Percentiles rank a stretch among this genome's conserved stretches.
These are phyloP conservation scores for Lecanicillium sp. DNA, from an alignment of 2,329 filamentous ascomycete species.

Conservation along the genomic window DNA sequence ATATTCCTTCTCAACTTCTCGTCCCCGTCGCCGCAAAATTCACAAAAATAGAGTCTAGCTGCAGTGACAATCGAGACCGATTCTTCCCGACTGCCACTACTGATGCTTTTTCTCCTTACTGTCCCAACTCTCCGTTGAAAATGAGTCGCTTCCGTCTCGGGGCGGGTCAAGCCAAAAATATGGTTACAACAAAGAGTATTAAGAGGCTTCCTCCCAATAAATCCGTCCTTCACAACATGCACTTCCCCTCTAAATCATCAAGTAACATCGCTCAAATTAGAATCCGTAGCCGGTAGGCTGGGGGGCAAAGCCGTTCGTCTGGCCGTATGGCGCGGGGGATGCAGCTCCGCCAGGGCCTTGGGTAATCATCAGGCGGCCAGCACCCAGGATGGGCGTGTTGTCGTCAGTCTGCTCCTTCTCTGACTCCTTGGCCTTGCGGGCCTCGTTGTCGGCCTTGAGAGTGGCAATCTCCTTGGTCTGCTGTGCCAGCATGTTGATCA, in stretches of 20 bases:
- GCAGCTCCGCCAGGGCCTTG: conserved; percentile 62
- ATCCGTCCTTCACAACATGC: no score
- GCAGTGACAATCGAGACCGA: no score
- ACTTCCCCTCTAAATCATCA: no score
- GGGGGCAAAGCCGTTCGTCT: conserved; percentile 81
- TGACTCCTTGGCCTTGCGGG: conserved; percentile 71
- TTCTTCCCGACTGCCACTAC: no score
- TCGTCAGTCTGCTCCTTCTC: conserved; percentile 79
- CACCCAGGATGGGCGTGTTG: conserved; percentile 86
- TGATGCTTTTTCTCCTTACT: no score
- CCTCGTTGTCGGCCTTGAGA: conserved; percentile 94
- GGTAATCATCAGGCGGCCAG: conserved; percentile 87
- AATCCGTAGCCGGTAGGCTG: conserved; percentile 75
- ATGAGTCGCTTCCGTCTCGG: no score
- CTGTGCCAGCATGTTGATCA: conserved; percentile 96
- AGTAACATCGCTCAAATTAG: conserved; percentile 25
- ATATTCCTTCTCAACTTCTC: background rate
- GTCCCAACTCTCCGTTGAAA: no score
- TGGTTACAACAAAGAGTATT: no score
- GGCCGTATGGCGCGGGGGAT: conserved; percentile 61
- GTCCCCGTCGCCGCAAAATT: background rate
- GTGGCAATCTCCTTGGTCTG: conserved; percentile 78
- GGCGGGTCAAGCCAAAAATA: no score
- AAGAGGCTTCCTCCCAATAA: no score
- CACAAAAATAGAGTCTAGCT: background rate